Percentiles rank a stretch among this genome's conserved stretches.
phyloP scores from a whole-genome alignment of 75 land plant genomes.

The Adiantum capillusveneris region DNA sequence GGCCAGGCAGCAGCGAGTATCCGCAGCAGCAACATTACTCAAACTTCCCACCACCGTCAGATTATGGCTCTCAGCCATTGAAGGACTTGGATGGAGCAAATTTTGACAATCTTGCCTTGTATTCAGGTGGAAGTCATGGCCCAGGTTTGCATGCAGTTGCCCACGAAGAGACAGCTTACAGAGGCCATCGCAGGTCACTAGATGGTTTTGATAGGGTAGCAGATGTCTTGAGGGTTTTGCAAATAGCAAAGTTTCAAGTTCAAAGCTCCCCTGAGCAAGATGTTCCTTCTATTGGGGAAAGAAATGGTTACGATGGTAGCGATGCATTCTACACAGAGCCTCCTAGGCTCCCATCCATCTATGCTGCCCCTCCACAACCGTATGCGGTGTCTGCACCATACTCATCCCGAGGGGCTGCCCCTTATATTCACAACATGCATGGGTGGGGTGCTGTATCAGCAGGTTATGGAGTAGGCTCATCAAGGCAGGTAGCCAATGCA shows the following conservation, averaged over 20 bases:
- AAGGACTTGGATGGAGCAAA: too few relatives aligned
- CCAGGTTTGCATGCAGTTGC: too few relatives aligned
- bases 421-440: background rate
- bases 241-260: slow-evolving; percentile 12
- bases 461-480: background rate
- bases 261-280: slow-evolving; percentile 6
- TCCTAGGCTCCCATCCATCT: background rate
- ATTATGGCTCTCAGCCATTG: too few relatives aligned
- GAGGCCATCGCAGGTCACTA: background rate
- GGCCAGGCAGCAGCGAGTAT: too few relatives aligned
- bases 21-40: too few relatives aligned
- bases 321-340: background rate
- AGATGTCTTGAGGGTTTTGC: slow-evolving; percentile 18
- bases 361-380: background rate
- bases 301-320: background rate
- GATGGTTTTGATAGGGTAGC: slow-evolving; percentile 1
- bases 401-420: background rate
- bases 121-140: too few relatives aligned
- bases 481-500: background rate
- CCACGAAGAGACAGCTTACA: too few relatives aligned
- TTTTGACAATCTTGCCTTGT: too few relatives aligned
- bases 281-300: background rate
- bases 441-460: background rate
- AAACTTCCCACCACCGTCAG: too few relatives aligned
- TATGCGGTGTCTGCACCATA: background rate